Percentiles rank a stretch among this genome's conserved stretches.
phyloP scores from a whole-genome alignment of 306 rosid genomes.

The Cicer bijugum region DNA sequence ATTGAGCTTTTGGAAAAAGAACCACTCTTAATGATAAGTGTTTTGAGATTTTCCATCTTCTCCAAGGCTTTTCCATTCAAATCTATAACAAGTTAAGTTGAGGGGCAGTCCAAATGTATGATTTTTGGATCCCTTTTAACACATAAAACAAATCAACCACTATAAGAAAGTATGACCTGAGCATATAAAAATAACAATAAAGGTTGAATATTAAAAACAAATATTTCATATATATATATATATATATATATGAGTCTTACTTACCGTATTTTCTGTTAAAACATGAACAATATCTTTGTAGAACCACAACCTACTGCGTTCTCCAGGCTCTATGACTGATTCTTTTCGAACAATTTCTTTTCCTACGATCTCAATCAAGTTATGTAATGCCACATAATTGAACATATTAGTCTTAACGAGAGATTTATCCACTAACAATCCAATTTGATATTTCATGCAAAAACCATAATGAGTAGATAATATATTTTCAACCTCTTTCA shows the following conservation, averaged over 20 bases:
- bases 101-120: neutral
- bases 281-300: neutral
- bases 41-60: neutral
- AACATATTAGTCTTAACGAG: neutral
- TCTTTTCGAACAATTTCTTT: slow-evolving; percentile 13
- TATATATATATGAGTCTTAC: neutral
- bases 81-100: neutral
- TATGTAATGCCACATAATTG: neutral
- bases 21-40: neutral
- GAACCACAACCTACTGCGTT: slow-evolving; percentile 29
- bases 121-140: neutral
- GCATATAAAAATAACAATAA: neutral
- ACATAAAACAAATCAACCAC: neutral
- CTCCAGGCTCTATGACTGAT: slow-evolving; percentile 1
- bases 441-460: neutral
- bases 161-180: neutral
- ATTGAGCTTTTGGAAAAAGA: neutral
- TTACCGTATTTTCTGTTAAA: neutral
- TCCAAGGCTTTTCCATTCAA: neutral
- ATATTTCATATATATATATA: neutral
- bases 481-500: neutral
- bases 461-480: neutral
- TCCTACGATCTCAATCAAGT: neutral
- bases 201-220: neutral
- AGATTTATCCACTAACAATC: neutral